These are phyloP conservation scores for Penicillium sp. DNA, from an alignment of 2,329 filamentous ascomycete genomes.

Conservation along the genomic window DNA sequence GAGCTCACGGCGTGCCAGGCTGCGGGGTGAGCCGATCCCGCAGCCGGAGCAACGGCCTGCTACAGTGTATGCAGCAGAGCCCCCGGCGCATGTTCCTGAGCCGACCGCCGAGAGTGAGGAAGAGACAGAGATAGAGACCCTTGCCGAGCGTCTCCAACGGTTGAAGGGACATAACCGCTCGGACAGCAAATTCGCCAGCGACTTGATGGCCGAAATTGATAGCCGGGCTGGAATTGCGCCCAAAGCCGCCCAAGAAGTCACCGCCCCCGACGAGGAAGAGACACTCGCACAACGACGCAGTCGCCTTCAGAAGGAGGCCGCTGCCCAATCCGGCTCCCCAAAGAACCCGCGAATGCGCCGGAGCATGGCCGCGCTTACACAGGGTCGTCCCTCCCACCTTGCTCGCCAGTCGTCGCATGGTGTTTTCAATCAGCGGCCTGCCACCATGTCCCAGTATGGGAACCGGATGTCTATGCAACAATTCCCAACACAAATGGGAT, in stretches of 20 bases:
- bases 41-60: conserved; percentile 27
- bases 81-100: conserved; percentile 14
- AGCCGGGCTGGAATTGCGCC: conserved; percentile 21
- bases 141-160: conserved; percentile 38
- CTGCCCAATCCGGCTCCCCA: conserved; percentile 14
- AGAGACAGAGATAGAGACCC: conserved; percentile 39
- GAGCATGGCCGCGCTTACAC: conserved; percentile 45
- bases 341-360: conserved; percentile 31
- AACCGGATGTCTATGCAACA: conserved; percentile 28
- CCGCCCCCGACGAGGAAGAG: conserved; percentile 31
- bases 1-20: conserved; percentile 63
- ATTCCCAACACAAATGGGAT: conserved; percentile 18
- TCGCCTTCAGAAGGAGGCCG: conserved; percentile 38
- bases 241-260: conserved; percentile 15
- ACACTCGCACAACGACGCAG: conserved; percentile 41
- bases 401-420: conserved; percentile 23
- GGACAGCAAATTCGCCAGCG: conserved; percentile 38
- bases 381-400: conserved; percentile 43
- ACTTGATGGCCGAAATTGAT: conserved; percentile 37
- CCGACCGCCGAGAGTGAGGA: conserved; percentile 27
- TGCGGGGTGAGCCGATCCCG: conserved; percentile 52
- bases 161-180: conserved; percentile 31
- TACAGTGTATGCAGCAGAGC: conserved; percentile 29
- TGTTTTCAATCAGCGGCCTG: conserved; percentile 10
- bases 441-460: conserved; percentile 15